Percentiles rank a stretch among this genome's conserved stretches.
Conservation (phyloP, 2,329 filamentous ascomycete species). For the Lasiodiplodia sp. region DNA sequence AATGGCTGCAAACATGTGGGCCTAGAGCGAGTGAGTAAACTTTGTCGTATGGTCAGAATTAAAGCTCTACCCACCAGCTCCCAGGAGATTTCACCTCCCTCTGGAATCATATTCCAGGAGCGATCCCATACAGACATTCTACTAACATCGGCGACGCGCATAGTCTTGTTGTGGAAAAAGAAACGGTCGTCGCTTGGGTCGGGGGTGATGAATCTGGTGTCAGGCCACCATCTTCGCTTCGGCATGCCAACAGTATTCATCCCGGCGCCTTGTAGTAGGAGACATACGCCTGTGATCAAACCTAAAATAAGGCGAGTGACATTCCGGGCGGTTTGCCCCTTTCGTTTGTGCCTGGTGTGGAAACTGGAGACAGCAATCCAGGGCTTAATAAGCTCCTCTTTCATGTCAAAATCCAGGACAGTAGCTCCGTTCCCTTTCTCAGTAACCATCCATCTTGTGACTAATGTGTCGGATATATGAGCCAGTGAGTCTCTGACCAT, state of each 20-base stretch:
- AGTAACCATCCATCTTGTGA: neutral
- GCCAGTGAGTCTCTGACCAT: neutral
- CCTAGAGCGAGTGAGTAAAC: neutral
- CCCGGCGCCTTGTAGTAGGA: neutral
- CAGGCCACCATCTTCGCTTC: neutral
- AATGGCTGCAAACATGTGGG: neutral
- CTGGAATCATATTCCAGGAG: neutral
- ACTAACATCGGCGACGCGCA: neutral
- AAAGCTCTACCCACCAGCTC: neutral
- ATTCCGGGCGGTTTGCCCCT: neutral
- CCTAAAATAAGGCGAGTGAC: neutral
- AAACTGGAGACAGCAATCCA: neutral
- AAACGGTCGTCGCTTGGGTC: neutral
- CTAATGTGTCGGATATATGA: neutral
- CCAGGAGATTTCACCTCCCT: neutral
- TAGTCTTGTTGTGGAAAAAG: neutral
- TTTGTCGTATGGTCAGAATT: fast-evolving
- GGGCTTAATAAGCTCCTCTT: neutral
- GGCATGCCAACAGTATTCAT: constrained; percentile 4
- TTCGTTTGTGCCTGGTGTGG: neutral
- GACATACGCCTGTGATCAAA: neutral
- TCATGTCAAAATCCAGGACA: neutral
- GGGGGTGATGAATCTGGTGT: neutral
- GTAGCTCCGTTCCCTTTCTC: neutral
- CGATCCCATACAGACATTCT: neutral